Evolutionary conservation across 306 rosid species (phyloP), one percentile per base, ranked within the genome.

Genomic region (Inga leiocalycina): DNA sequence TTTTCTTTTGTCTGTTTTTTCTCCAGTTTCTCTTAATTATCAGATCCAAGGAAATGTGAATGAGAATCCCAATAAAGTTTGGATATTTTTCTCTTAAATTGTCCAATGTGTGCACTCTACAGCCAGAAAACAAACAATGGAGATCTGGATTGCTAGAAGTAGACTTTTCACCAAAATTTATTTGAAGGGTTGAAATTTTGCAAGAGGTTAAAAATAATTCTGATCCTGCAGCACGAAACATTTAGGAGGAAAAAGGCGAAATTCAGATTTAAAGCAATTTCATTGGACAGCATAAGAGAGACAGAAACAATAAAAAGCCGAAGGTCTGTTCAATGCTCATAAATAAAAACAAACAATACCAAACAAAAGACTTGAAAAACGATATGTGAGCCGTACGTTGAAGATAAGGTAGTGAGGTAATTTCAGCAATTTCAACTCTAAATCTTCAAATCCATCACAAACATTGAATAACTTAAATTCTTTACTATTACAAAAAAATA

Each of bases 51-150:
- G 82, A 79, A 75, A 70, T 76, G 80, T 64, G 84, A 71, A 73
- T 82, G 88, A 79, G 88, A 88, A 85, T 82, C 85, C 89, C 89
- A 72, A 86, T 86, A 87, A 88, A 91, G 91, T 81, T 69, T 35
- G 41, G 45, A 71, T 12, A 51, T 66, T 83, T 57, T 4, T 65
- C 62, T 71, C 69, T 74, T 13, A 32, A 44, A 57, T 52, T 39
- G 76, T 17, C 56, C 44, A 20, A 30, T 64, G 35, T 64, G 16
- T 27, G 69, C 39, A 30, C 13, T 64, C 72, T n/a, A 74, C 56
- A 3, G 37, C 15, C 44, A 51, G 30, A 69, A 52, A 8, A 46
- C 39, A 74, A 37, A 51, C 20, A 9, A 4, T 74, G 39, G 27
- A 74, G 19, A 39, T 32, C 34, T 37, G 74, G 27, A 37, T 41